A percentile compares a stretch with the other conserved stretches of the same genome.
These are phyloP conservation scores for Eimeria tenella DNA, from an alignment of 169 alveolate species.

Conservation along the genomic window DNA sequence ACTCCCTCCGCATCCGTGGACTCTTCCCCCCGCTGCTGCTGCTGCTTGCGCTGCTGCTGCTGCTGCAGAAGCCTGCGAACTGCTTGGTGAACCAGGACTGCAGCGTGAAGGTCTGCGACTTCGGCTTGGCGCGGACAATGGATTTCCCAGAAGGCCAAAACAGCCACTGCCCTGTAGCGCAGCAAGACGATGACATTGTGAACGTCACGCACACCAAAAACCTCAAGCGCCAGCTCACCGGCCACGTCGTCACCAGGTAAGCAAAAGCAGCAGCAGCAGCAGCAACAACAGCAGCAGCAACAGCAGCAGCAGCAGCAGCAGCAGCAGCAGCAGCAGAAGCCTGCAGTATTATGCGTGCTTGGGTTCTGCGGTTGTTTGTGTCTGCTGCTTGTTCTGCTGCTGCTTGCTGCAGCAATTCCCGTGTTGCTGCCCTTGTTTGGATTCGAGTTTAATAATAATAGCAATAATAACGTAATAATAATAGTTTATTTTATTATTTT, in stretches of 20 bases:
- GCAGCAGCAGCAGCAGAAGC: not conserved
- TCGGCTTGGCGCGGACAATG: conserved; percentile 96
- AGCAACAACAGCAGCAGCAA: not conserved
- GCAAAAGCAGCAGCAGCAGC: not conserved
- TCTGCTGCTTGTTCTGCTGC: not conserved
- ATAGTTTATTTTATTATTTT: no score
- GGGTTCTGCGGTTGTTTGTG: not conserved
- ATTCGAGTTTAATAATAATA: not conserved
- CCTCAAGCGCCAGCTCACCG: conserved; percentile 96
- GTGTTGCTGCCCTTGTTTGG: not conserved
- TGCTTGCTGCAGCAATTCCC: no score
- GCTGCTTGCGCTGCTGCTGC: not conserved
- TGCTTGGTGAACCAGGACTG: conserved; percentile 98
- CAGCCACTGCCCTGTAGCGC: conserved; percentile 76
- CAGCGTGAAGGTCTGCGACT: conserved; percentile 98
- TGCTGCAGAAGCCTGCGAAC: conserved; percentile 97
- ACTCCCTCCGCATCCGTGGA: no score
- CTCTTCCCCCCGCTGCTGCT: no score
- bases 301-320: not conserved
- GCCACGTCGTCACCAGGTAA: conserved; percentile 97
- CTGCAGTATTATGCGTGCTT: not conserved
- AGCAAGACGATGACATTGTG: conserved; percentile 73
- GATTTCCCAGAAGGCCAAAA: conserved; percentile 59
- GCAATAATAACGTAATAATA: not conserved
- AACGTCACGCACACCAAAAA: conserved; percentile 82